Conservation (phyloP, 1,284 basidiomycete species). For the Rhizopogon hawkerae region DNA sequence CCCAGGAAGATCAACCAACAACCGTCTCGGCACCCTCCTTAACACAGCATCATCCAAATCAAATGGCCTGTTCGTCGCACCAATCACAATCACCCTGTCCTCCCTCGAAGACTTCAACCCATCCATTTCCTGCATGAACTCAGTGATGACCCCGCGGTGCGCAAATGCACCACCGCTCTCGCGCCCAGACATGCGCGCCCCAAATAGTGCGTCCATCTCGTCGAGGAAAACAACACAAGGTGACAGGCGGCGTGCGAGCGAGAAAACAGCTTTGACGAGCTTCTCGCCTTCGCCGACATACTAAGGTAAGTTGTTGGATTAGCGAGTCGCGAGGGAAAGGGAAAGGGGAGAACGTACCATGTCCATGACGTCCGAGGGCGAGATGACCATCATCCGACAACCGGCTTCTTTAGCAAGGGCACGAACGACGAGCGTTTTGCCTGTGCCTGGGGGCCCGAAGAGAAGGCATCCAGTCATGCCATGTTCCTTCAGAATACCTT, state of each 20-base stretch:
- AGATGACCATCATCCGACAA: constrained; percentile 79
- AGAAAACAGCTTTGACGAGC: constrained; percentile 85
- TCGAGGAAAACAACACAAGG: constrained; percentile 96
- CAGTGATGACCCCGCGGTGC: constrained; percentile 79
- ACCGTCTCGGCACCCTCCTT: constrained; percentile 71
- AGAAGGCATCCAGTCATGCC: constrained; percentile 81
- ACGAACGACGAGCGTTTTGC: constrained; percentile 84
- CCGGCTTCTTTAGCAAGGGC: constrained; percentile 90
- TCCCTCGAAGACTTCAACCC: constrained; percentile 72
- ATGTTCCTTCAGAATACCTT: constrained; percentile 86
- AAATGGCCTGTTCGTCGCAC: constrained; percentile 87
- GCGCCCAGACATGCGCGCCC: constrained; percentile 74
- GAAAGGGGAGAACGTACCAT: constrained; percentile 46
- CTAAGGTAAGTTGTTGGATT: constrained; percentile 33
- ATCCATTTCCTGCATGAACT: constrained; percentile 99
- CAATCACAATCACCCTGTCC: constrained; percentile 85
- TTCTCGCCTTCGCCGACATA: constrained; percentile 96
- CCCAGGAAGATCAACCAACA: constrained; percentile 81
- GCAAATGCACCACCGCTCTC: constrained; percentile 78
- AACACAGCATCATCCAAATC: constrained; percentile 82
- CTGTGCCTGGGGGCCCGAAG: constrained; percentile 88
- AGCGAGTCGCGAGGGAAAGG: constrained; percentile 2
- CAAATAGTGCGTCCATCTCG: constrained; percentile 91
- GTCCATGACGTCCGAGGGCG: constrained; percentile 82
- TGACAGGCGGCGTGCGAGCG: constrained; percentile 77